Evolutionary conservation across 805 yeast species (phyloP).

Genomic region (Millerozyma acaciae): DNA sequence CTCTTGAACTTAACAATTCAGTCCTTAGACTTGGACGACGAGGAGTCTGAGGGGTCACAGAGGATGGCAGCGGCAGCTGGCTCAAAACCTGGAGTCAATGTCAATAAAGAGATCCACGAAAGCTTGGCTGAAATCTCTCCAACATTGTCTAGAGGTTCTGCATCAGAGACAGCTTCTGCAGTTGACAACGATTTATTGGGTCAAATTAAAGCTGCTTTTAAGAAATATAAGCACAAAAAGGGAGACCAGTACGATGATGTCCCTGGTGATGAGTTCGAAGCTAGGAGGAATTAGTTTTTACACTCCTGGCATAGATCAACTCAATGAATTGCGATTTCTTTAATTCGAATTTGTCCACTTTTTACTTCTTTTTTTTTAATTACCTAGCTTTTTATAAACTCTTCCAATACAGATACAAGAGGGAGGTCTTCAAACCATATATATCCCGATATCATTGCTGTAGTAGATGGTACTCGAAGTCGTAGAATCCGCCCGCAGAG

Average conservation of each 20-base stretch:
- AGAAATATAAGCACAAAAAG: slow-evolving; percentile 23
- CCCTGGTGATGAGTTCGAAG: slow-evolving; percentile 57
- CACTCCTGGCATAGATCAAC: too few species aligned
- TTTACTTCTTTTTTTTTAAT: slow-evolving; percentile 2
- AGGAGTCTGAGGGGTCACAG: slow-evolving; percentile 37
- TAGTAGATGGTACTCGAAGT: too few species aligned
- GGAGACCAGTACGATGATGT: slow-evolving; percentile 37
- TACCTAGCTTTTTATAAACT: neutral
- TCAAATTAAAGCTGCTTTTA: slow-evolving; percentile 35
- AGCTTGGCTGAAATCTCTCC: slow-evolving; percentile 17
- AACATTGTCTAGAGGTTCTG: slow-evolving; percentile 21
- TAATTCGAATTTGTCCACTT: neutral
- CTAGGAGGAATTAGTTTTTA: slow-evolving; percentile 20
- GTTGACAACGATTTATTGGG: slow-evolving; percentile 30
- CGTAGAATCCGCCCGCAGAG: too few species aligned
- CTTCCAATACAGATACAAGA: too few species aligned
- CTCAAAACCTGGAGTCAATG: slow-evolving; percentile 15
- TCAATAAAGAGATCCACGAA: slow-evolving; percentile 15
- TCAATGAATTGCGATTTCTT: neutral
- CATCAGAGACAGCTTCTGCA: slow-evolving; percentile 23
- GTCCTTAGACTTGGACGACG: slow-evolving; percentile 63
- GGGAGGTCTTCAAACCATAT: too few species aligned
- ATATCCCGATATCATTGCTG: too few species aligned
- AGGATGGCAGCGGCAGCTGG: slow-evolving; percentile 15
- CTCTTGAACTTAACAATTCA: slow-evolving; percentile 64